A percentile compares a stretch with the other conserved stretches of the same genome.
Conservation (phyloP, 2,329 filamentous ascomycete species). For the Colletotrichum zoysiae region DNA sequence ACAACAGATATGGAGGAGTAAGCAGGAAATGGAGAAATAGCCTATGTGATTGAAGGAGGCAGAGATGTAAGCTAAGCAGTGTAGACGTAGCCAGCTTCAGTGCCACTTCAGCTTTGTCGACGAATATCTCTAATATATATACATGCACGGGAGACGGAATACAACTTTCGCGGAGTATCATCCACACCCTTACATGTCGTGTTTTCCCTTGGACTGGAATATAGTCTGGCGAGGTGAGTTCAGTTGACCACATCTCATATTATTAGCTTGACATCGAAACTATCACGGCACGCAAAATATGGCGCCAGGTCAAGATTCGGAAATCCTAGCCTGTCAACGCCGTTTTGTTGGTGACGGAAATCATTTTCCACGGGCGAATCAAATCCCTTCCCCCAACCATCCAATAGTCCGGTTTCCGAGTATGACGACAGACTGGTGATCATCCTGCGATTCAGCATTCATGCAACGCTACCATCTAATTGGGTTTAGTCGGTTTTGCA, state of each 20-base stretch:
- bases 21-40: not conserved
- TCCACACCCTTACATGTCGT: no score
- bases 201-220: no score
- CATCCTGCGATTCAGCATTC: slow-evolving; percentile 1
- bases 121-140: no score
- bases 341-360: slow-evolving; percentile 7
- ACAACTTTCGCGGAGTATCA: no score
- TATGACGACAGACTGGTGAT: not conserved
- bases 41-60: no score
- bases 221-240: not conserved
- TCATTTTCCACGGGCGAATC: slow-evolving; percentile 26
- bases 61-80: no score
- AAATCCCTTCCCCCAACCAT: no score
- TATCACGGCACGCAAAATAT: not conserved
- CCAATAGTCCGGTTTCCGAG: not conserved
- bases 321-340: not conserved
- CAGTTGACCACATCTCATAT: not conserved
- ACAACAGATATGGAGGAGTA: not conserved
- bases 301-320: slow-evolving; percentile 2
- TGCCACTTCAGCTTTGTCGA: no score
- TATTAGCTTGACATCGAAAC: not conserved
- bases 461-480: slow-evolving; percentile 1
- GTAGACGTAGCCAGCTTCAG: no score
- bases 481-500: slow-evolving; percentile 1
- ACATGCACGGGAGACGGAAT: no score